Base-by-base conservation (phyloP, 768 basidiomycete species). In the Ramaria sp. region DNA sequence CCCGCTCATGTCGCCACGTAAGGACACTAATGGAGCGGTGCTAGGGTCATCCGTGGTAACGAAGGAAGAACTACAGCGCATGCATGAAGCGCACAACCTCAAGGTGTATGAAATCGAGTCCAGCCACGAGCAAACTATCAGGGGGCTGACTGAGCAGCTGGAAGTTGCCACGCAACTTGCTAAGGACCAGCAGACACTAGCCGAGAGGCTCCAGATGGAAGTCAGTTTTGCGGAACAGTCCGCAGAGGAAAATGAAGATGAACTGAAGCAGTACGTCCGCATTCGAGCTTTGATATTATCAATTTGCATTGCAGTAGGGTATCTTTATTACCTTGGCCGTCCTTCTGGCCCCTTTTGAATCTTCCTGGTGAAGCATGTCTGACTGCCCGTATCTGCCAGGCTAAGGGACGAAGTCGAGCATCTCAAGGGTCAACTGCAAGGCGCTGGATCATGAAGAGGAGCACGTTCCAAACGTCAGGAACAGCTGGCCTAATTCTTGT, bases 1-100 rank as follows among this genome's bases (percentile, higher is more conserved):
- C 27, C 64, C 77, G 3, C 75, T 81, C 3, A 82, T 77, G 67
- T 76, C 67, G 57, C 61, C 61, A 8, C 56, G 58, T 32, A 63
- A 59, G 5, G 52, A 59, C 15, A 47, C 58, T 4, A 85, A 83
- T 57, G 81, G 79, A 13, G 68, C 65, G 1, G 62, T 66, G 20
- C 64, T 68, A 39, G 70, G 73, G 1, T 69, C 73, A 8, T 59
- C 65, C 22, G 76, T 72, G 15, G 79, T 88, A 7, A 78, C 86
- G 34, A 83, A 81, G 60, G 88, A 88, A 59, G 88, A 92, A 54
- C 68, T 93, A 38, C 79, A 82, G 64, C 78, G 74, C 62, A 68
- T 88, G 63, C 85, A 92, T 59, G 85, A 88, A 65, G 90, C 90
- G 5, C 90, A 93, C 66, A 87, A 85, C 64, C 72, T 84, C 58